These are phyloP conservation scores for Volvariella surrecta DNA, from an alignment of 1,284 basidiomycete genomes.

Conservation along the genomic window DNA sequence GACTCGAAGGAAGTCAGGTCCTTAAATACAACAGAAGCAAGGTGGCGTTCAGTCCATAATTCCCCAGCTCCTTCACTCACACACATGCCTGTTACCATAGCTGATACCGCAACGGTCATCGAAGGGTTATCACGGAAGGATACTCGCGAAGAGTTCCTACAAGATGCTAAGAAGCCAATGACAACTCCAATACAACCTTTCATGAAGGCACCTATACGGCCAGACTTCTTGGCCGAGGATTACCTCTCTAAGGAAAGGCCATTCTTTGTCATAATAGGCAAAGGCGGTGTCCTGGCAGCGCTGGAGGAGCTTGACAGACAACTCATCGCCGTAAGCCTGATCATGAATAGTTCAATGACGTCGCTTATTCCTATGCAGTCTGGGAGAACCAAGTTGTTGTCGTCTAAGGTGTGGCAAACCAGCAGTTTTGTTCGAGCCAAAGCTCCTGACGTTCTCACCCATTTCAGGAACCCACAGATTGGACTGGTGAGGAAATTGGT, in stretches of 20 bases:
- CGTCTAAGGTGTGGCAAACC: slow-evolving; percentile 29
- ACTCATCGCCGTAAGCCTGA: slow-evolving; percentile 35
- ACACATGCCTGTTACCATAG: not conserved
- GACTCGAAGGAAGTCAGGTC: too few species aligned
- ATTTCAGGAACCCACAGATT: slow-evolving; percentile 45
- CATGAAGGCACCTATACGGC: slow-evolving; percentile 5
- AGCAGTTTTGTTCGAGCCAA: not conserved
- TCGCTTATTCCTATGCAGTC: slow-evolving; percentile 26
- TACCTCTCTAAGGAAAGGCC: slow-evolving; percentile 40
- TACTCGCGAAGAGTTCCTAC: not conserved
- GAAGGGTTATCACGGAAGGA: not conserved
- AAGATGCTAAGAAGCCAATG: not conserved
- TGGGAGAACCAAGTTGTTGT: slow-evolving; percentile 37
- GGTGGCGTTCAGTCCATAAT: too few species aligned
- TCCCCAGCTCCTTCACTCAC: not conserved
- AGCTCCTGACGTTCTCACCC: not conserved
- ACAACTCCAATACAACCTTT: not conserved
- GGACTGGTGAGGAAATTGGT: slow-evolving; percentile 60
- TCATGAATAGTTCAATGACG: not conserved
- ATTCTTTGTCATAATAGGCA: slow-evolving; percentile 61
- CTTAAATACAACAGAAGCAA: too few species aligned
- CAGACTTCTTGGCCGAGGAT: slow-evolving; percentile 27
- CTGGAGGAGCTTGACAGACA: slow-evolving; percentile 57
- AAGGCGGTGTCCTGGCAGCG: slow-evolving; percentile 54
- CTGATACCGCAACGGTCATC: not conserved